phyloP scores from a whole-genome alignment of 768 basidiomycete species.

The Auriscalpium orientale region DNA sequence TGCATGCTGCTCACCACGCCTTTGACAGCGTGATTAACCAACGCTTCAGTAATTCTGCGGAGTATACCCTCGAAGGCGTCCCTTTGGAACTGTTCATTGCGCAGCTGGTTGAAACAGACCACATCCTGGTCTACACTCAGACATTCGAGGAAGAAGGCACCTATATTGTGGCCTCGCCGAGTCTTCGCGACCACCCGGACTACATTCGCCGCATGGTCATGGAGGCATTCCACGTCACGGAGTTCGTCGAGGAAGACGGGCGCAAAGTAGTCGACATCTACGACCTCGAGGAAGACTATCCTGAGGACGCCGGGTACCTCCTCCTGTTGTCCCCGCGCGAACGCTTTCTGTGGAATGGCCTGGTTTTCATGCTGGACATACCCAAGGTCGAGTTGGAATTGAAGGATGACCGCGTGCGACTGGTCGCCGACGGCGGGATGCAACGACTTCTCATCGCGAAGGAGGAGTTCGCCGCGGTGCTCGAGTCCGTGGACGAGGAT shows the following conservation, averaged over 20 bases:
- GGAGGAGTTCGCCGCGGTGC: conserved; percentile 61
- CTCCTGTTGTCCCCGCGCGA: conserved; percentile 79
- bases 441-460: conserved; percentile 71
- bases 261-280: conserved; percentile 35
- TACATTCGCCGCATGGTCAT: conserved; percentile 72
- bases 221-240: conserved; percentile 78
- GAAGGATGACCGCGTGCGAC: conserved; percentile 78
- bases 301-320: conserved; percentile 64
- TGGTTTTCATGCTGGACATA: conserved; percentile 71
- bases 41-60: conserved; percentile 89
- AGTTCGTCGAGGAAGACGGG: conserved; percentile 46
- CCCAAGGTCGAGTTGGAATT: conserved; percentile 72
- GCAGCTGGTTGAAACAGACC: conserved; percentile 73
- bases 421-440: conserved; percentile 86
- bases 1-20: background rate
- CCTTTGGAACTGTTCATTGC: conserved; percentile 76
- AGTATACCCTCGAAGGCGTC: conserved; percentile 73
- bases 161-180: conserved; percentile 79
- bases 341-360: conserved; percentile 88
- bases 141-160: conserved; percentile 80
- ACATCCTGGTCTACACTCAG: conserved; percentile 90
- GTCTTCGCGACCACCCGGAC: conserved; percentile 69
- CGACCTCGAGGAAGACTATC: conserved; percentile 44
- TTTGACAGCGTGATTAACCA: conserved; percentile 58
- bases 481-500: conserved; percentile 55